Conservation (phyloP, 352 stramenopile genomes). For the Thalassiosira sp. region DNA sequence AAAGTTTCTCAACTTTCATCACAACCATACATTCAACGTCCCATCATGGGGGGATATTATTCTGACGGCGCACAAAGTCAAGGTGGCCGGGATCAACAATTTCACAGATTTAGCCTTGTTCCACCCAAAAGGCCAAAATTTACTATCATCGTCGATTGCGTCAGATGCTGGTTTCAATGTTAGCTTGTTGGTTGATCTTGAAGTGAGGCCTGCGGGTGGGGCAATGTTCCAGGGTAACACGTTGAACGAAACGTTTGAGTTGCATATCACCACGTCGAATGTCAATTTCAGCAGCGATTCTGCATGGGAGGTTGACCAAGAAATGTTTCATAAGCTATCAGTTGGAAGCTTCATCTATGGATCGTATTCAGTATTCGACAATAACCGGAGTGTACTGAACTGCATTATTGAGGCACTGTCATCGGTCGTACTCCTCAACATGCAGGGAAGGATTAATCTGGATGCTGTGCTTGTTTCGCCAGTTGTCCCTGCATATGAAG, state of each 20-base stretch:
- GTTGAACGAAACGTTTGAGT: constrained; percentile 55
- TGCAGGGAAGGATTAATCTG: constrained; percentile 40
- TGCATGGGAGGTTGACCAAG: constrained; percentile 30
- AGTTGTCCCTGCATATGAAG: constrained; percentile 7
- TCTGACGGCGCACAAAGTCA: constrained; percentile 26
- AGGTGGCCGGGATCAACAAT: constrained; percentile 49
- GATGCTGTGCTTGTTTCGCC: constrained; percentile 37
- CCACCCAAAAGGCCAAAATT: constrained; percentile 28
- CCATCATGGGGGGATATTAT: constrained; percentile 51
- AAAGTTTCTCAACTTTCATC: constrained; percentile 38
- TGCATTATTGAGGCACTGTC: constrained; percentile 44
- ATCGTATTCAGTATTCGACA: constrained; percentile 48
- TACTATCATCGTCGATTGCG: constrained; percentile 36
- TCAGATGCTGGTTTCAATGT: constrained; percentile 47
- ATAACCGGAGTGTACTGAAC: constrained; percentile 48
- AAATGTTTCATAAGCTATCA: constrained; percentile 45
- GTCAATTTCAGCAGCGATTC: constrained; percentile 37
- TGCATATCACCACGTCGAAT: constrained; percentile 41
- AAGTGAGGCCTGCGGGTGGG: constrained; percentile 33
- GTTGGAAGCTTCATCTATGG: constrained; percentile 53
- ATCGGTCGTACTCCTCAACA: constrained; percentile 26
- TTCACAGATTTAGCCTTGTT: constrained; percentile 50
- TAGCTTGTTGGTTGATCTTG: constrained; percentile 39
- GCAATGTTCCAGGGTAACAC: constrained; percentile 30
- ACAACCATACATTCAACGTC: constrained; percentile 51